phyloP scores from a whole-genome alignment of 108 stramenopile species.

The Epipyxis sp. region DNA sequence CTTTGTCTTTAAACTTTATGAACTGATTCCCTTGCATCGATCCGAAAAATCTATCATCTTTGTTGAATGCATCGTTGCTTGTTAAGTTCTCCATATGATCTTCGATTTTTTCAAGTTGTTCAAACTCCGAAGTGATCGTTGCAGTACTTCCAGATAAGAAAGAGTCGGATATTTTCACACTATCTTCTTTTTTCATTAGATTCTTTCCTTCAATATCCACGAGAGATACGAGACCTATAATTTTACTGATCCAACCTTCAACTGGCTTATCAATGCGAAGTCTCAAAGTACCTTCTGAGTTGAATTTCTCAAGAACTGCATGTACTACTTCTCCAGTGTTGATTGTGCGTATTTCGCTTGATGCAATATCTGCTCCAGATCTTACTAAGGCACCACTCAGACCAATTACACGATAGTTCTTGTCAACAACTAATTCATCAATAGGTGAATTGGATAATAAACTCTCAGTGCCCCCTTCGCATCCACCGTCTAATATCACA shows the following conservation, averaged over 20 bases:
- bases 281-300: conserved; percentile 17
- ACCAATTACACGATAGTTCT: conserved; percentile 20
- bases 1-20: not conserved
- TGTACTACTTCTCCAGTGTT: not conserved
- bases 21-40: not conserved
- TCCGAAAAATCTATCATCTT: conserved; percentile 26
- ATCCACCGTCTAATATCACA: not conserved
- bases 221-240: not conserved
- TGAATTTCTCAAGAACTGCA: conserved; percentile 11
- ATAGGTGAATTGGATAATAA: not conserved
- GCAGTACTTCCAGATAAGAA: not conserved
- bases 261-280: conserved; percentile 12
- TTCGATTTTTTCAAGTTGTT: not conserved
- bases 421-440: not conserved
- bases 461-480: not conserved
- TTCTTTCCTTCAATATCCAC: not conserved
- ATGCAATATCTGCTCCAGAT: not conserved
- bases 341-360: not conserved
- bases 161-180: not conserved
- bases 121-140: not conserved
- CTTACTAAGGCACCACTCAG: not conserved
- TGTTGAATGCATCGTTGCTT: not conserved
- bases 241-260: conserved; percentile 26
- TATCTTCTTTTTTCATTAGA: not conserved
- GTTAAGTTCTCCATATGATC: not conserved